A percentile compares a stretch with the other conserved stretches of the same genome.
Evolutionary conservation across 768 basidiomycete species (phyloP).

Genomic region (Pleurotus salmoneostramineus): DNA sequence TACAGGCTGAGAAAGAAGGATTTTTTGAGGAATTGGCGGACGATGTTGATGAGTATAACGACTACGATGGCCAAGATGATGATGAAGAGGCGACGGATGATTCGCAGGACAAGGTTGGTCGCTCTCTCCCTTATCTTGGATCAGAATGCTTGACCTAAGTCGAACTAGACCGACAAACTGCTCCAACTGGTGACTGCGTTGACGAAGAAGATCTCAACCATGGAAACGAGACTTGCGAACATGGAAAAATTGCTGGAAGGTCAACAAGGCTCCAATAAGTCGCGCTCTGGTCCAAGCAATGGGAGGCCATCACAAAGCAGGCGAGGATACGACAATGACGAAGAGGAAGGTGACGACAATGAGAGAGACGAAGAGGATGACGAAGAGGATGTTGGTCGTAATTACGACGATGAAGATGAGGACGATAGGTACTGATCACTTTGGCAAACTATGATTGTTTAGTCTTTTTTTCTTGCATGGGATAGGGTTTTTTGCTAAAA

Average conservation of each 20-base stretch:
- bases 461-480: too few species aligned
- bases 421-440: background rate
- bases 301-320: background rate
- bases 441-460: background rate
- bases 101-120: background rate
- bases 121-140: background rate
- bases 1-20: background rate
- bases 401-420: background rate
- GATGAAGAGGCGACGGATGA: background rate
- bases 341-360: background rate
- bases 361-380: background rate
- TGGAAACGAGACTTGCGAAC: constrained; percentile 1
- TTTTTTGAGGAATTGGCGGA: background rate
- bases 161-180: background rate
- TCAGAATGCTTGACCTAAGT: background rate
- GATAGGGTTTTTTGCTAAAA: too few species aligned
- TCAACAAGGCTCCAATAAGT: background rate
- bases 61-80: background rate
- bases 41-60: constrained; percentile 4
- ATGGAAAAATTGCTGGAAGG: constrained; percentile 1
- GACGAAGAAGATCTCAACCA: background rate
- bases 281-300: background rate
- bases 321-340: background rate
- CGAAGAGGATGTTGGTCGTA: background rate
- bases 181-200: background rate